A percentile compares a stretch with the other conserved stretches of the same genome.
phyloP scores from a whole-genome alignment of 169 alveolate genomes.

The Haemoproteus tartakovskyi region DNA sequence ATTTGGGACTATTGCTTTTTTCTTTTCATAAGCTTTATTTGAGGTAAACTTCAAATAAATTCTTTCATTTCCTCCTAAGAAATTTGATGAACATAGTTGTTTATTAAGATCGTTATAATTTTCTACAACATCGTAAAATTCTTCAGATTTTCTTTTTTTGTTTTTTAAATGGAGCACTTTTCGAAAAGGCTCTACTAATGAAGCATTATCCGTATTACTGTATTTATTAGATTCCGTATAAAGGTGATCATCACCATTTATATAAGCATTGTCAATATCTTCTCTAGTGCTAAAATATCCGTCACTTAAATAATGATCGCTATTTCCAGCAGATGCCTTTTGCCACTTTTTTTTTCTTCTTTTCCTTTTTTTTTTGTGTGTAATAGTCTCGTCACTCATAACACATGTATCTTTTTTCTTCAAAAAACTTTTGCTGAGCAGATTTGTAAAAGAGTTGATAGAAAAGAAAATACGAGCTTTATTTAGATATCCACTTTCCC shows the following conservation, averaged over 20 bases:
- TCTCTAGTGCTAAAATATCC: too few relatives aligned
- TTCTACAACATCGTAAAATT: constrained; percentile 19
- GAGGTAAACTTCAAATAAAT: constrained; percentile 17
- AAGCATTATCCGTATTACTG: neutral
- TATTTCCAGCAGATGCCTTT: too few relatives aligned
- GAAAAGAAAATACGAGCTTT: constrained; percentile 42
- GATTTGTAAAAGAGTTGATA: constrained; percentile 13
- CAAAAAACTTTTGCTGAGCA: neutral
- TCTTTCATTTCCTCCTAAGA: neutral
- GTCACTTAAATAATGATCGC: too few relatives aligned
- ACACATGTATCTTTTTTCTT: neutral
- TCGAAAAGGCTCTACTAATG: neutral
- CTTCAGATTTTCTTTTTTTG: neutral
- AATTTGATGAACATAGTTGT: neutral
- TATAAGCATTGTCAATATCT: too few relatives aligned
- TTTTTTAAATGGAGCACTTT: neutral
- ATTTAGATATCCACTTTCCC: neutral
- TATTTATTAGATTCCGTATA: neutral
- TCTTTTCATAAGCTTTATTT: too few relatives aligned
- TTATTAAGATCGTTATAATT: neutral
- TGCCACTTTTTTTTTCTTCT: too few relatives aligned
- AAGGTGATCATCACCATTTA: too few relatives aligned
- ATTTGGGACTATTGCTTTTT: too few relatives aligned
- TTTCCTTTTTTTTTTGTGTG: too few relatives aligned
- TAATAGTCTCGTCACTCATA: too few relatives aligned